phyloP scores from a whole-genome alignment of 768 basidiomycete genomes.

The Scleroderma citrinum region DNA sequence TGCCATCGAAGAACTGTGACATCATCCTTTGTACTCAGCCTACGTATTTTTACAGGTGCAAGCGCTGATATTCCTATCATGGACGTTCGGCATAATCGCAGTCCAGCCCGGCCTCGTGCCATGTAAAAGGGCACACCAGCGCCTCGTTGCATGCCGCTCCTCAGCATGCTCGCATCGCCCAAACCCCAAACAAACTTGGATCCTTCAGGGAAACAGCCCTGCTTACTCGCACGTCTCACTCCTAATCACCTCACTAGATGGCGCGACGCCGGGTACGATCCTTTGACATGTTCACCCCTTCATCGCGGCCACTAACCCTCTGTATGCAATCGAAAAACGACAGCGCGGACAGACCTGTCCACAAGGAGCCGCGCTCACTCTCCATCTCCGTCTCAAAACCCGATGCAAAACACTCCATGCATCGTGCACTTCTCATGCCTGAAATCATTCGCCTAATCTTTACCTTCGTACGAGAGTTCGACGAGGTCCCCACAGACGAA shows the following conservation, averaged over 20 bases:
- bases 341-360: background rate
- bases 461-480: constrained; percentile 13
- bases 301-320: background rate
- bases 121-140: background rate
- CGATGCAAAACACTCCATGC: constrained; percentile 5
- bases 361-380: background rate
- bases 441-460: constrained; percentile 21
- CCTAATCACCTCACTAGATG: background rate
- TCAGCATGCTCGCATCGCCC: background rate
- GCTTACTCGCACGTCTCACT: background rate
- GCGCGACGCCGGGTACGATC: background rate
- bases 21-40: too few species aligned
- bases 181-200: background rate
- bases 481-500: constrained; percentile 15
- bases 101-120: background rate
- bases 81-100: background rate
- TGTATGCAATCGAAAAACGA: background rate
- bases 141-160: background rate
- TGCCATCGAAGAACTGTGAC: too few species aligned
- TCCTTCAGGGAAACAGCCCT: background rate
- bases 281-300: background rate
- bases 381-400: background rate
- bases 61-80: too few species aligned
- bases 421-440: constrained; percentile 16
- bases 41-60: too few species aligned